Evolutionary conservation across 306 rosid genomes (phyloP).

Genomic region (Pachyrhizus erosus): DNA sequence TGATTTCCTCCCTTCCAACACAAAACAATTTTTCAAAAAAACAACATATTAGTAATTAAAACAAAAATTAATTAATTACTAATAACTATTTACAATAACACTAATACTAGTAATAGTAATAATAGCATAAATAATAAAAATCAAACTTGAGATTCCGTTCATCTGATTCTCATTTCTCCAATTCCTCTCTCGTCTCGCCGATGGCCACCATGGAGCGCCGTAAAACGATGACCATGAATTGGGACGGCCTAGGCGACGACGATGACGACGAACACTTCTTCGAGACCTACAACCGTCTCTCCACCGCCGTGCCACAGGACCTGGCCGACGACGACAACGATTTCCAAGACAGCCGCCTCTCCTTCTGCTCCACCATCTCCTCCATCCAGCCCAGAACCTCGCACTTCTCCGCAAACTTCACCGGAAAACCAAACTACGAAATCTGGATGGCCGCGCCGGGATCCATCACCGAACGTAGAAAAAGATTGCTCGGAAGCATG

Average conservation of each 20-base stretch:
- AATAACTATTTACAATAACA: not conserved
- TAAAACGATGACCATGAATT: conserved; percentile 53
- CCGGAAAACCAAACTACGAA: conserved; percentile 52
- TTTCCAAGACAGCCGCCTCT: conserved; percentile 60
- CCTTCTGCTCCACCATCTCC: conserved; percentile 67
- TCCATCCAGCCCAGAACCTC: conserved; percentile 33
- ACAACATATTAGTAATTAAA: not conserved
- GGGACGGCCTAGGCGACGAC: conserved; percentile 54
- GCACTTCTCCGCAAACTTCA: not conserved
- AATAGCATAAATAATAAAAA: conserved; percentile 3
- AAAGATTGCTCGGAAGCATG: conserved; percentile 67
- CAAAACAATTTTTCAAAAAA: not conserved
- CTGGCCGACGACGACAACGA: conserved; percentile 53
- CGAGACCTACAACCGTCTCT: conserved; percentile 58
- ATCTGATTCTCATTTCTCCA: not conserved
- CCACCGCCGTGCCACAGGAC: conserved; percentile 51
- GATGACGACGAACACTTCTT: conserved; percentile 65
- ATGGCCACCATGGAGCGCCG: conserved; percentile 52
- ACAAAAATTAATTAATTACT: too few species aligned
- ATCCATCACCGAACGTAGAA: conserved; percentile 68
- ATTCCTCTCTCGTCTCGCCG: conserved; percentile 23
- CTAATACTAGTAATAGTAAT: not conserved
- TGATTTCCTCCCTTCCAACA: conserved; percentile 53
- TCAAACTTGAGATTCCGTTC: not conserved
- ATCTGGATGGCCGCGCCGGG: conserved; percentile 83